phyloP scores from a whole-genome alignment of 2,329 filamentous ascomycete genomes.

The Cercospora sp. region DNA sequence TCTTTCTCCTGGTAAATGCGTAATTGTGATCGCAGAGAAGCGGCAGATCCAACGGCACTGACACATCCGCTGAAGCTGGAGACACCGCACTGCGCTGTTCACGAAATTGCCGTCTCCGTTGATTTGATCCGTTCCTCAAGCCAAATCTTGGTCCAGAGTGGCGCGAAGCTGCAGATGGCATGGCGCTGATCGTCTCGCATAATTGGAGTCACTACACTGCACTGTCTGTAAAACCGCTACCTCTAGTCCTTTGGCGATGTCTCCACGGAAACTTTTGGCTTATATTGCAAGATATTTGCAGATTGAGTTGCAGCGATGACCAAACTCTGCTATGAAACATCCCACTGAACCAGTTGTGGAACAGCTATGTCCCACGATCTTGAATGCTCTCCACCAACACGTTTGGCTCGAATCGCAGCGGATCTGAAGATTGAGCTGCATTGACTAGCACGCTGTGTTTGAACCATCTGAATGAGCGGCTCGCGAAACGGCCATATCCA shows the following conservation, averaged over 20 bases:
- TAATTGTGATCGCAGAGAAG: neutral
- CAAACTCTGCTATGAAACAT: neutral
- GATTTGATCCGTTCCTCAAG: neutral
- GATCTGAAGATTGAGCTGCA: too few species aligned
- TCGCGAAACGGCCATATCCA: too few species aligned
- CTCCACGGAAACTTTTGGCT: neutral
- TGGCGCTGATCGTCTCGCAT: neutral
- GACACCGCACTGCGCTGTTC: neutral
- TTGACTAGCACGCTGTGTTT: too few species aligned
- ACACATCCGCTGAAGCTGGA: neutral
- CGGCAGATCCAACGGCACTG: neutral
- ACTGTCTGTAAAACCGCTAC: neutral
- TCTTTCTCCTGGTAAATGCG: neutral
- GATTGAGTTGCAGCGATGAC: neutral
- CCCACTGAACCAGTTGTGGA: neutral
- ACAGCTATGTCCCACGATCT: neutral
- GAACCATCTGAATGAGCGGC: too few species aligned
- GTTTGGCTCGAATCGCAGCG: too few species aligned
- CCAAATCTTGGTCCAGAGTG: neutral
- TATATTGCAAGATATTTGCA: neutral
- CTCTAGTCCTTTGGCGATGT: neutral
- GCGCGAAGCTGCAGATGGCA: neutral
- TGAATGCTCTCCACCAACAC: neutral
- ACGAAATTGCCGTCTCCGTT: neutral
- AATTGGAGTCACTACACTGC: too few species aligned